phyloP scores from a whole-genome alignment of 805 yeast species.

The Ogataea kodamae region DNA sequence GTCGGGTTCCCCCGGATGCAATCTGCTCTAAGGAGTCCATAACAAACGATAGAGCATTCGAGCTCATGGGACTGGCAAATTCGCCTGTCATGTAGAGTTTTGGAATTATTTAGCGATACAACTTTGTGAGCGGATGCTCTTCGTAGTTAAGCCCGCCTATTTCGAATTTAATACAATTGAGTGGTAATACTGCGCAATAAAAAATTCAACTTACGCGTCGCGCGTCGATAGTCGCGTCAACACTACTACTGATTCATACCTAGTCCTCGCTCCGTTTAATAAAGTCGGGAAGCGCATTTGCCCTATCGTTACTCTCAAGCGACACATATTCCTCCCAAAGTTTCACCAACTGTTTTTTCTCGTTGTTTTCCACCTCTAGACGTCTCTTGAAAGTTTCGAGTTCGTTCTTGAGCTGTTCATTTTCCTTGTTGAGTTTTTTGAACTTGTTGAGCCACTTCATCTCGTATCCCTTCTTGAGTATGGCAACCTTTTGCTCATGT shows the following conservation, averaged over 20 bases:
- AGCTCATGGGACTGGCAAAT: conserved; percentile 6
- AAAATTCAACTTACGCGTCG: conserved; percentile 11
- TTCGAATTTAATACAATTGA: background rate
- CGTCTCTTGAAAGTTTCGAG: conserved; percentile 48
- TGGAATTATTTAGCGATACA: background rate
- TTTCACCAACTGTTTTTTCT: conserved; percentile 53
- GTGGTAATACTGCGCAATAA: conserved; percentile 3
- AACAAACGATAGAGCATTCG: conserved; percentile 7
- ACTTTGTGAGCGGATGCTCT: conserved; percentile 1
- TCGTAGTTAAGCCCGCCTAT: conserved; percentile 1
- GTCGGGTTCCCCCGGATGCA: conserved; percentile 4
- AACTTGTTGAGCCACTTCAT: conserved; percentile 46
- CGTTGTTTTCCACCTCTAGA: conserved; percentile 49
- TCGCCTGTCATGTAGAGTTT: conserved; percentile 2
- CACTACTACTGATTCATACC: background rate
- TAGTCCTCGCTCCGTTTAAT: conserved; percentile 13
- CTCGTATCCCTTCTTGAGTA: conserved; percentile 57
- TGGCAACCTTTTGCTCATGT: conserved; percentile 67
- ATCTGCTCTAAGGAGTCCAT: conserved; percentile 9
- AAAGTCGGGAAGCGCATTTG: conserved; percentile 19
- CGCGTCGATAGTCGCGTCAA: conserved; percentile 8
- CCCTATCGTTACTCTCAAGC: conserved; percentile 27
- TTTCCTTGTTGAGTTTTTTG: conserved; percentile 40
- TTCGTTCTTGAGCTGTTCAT: conserved; percentile 46
- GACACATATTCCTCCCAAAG: conserved; percentile 38